phyloP scores from a whole-genome alignment of 2,329 filamentous ascomycete genomes.

The Pseudogymnoascus pannorum region DNA sequence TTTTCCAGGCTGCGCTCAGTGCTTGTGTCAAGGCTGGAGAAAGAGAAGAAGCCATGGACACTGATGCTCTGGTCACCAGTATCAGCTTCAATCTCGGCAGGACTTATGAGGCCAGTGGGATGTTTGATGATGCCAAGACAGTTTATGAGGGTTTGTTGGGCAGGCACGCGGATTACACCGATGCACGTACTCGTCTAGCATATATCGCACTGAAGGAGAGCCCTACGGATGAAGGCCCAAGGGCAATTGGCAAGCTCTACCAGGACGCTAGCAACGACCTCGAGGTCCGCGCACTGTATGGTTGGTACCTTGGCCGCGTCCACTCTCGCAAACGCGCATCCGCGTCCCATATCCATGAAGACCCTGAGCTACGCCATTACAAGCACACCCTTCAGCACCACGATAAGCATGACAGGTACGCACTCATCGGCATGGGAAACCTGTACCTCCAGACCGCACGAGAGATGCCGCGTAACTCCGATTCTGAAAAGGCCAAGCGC shows the following conservation, averaged over 20 bases:
- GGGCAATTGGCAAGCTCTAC: slow-evolving; percentile 77
- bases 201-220: slow-evolving; percentile 81
- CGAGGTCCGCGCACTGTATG: slow-evolving; percentile 86
- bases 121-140: slow-evolving; percentile 74
- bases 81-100: slow-evolving; percentile 95
- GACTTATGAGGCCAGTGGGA: slow-evolving; percentile 80
- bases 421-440: slow-evolving; percentile 94
- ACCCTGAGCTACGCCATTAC: slow-evolving; percentile 87
- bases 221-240: slow-evolving; percentile 78
- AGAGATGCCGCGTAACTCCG: slow-evolving; percentile 88
- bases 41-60: slow-evolving; percentile 69
- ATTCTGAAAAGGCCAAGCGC: slow-evolving; percentile 84
- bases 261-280: slow-evolving; percentile 77
- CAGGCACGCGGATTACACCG: slow-evolving; percentile 85
- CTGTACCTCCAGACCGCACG: slow-evolving; percentile 74
- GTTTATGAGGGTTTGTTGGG: slow-evolving; percentile 81
- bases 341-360: slow-evolving; percentile 65
- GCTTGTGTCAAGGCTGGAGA: slow-evolving; percentile 78
- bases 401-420: slow-evolving; percentile 98
- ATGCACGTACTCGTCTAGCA: slow-evolving; percentile 79
- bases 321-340: slow-evolving; percentile 70
- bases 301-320: slow-evolving; percentile 85
- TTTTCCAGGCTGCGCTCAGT: slow-evolving; percentile 87
- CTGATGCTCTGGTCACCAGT: slow-evolving; percentile 85
- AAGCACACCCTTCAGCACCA: slow-evolving; percentile 91